A percentile compares a stretch with the other conserved stretches of the same genome.
phyloP scores from a whole-genome alignment of 2,329 filamentous ascomycete species.

The Iodosphaeria phyllophila region DNA sequence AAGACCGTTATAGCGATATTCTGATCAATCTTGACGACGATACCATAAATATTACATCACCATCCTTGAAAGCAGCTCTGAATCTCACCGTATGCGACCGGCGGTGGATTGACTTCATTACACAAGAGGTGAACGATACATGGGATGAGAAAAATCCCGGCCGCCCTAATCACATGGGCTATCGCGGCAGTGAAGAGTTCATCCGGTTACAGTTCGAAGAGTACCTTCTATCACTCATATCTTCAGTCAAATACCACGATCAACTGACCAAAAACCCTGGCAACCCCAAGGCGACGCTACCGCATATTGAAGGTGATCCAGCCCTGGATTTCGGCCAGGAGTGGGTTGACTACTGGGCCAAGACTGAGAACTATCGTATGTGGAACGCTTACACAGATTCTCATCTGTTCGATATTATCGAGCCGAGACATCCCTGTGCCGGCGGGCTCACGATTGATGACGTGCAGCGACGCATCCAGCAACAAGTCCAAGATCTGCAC shows the following conservation, averaged over 20 bases:
- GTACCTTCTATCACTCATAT: slow-evolving; percentile 76
- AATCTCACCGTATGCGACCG: slow-evolving; percentile 71
- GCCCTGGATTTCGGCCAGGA: slow-evolving; percentile 66
- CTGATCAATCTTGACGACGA: slow-evolving; percentile 83
- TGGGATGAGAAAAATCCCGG: slow-evolving; percentile 88
- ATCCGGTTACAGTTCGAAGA: slow-evolving; percentile 95
- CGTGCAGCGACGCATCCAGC: slow-evolving; percentile 71
- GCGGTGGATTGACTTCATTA: slow-evolving; percentile 91
- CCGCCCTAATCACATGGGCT: slow-evolving; percentile 85
- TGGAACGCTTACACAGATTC: slow-evolving; percentile 69
- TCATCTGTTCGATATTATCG: slow-evolving; percentile 84
- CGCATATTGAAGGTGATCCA: slow-evolving; percentile 65
- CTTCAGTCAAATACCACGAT: slow-evolving; percentile 76
- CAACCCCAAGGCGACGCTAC: slow-evolving; percentile 41
- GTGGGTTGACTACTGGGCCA: slow-evolving; percentile 74
- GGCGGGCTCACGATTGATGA: slow-evolving; percentile 89
- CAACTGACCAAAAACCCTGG: slow-evolving; percentile 34
- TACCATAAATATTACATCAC: slow-evolving; percentile 65
- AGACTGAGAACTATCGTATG: slow-evolving; percentile 79
- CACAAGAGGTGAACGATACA: slow-evolving; percentile 82
- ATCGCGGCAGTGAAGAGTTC: slow-evolving; percentile 90
- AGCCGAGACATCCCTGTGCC: slow-evolving; percentile 82
- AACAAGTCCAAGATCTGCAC: slow-evolving; percentile 86
- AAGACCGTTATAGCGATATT: slow-evolving; percentile 88
- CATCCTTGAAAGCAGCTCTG: slow-evolving; percentile 58